These are phyloP conservation scores for Naganishia albida DNA, from an alignment of 1,284 basidiomycete genomes.

Conservation along the genomic window DNA sequence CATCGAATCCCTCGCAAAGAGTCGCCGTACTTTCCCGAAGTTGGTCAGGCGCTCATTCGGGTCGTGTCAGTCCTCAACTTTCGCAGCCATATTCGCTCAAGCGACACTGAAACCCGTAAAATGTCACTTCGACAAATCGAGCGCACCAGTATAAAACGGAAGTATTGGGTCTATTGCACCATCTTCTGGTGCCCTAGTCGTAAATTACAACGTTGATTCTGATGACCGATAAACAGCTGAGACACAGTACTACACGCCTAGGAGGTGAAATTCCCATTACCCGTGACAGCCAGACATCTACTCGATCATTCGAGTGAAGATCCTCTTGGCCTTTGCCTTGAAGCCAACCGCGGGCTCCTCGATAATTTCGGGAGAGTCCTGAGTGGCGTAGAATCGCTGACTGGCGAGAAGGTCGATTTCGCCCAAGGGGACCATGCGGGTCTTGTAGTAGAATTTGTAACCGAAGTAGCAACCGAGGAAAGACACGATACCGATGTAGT, in stretches of 20 bases:
- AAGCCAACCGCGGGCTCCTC: constrained; percentile 17
- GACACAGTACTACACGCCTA: neutral
- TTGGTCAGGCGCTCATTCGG: no score
- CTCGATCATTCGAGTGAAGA: constrained; percentile 11
- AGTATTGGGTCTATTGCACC: neutral
- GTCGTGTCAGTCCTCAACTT: no score
- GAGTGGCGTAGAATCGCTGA: constrained; percentile 21
- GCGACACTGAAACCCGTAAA: no score
- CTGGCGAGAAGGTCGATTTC: constrained; percentile 21
- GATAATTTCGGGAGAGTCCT: constrained; percentile 2
- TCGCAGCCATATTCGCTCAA: no score
- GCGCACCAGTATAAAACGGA: neutral
- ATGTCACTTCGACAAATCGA: no score
- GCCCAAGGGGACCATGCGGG: constrained; percentile 12
- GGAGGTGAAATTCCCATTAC: neutral
- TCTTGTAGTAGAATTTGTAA: constrained; percentile 25
- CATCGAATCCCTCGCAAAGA: no score
- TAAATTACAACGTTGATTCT: neutral
- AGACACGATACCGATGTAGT: constrained; percentile 22
- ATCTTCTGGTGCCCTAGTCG: neutral
- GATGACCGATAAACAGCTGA: neutral
- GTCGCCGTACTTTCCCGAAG: no score
- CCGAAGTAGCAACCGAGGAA: constrained; percentile 26
- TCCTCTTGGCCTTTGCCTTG: constrained; percentile 21
- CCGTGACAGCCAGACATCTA: neutral